These are phyloP conservation scores for Phytophthora chlamydospora DNA, from an alignment of 352 stramenopile genomes.

Conservation along the genomic window DNA sequence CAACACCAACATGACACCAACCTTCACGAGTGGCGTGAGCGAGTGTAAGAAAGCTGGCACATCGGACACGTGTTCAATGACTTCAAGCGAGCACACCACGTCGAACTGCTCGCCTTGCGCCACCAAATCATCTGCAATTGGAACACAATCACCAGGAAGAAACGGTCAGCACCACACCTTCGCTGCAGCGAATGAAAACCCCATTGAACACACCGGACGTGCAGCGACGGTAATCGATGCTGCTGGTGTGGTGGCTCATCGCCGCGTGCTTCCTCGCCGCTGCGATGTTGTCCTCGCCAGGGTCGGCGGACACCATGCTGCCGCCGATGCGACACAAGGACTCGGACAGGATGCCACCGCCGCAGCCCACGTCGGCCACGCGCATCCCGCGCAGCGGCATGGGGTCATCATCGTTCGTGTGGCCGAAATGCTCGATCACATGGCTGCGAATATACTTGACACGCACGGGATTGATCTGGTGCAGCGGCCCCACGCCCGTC, in stretches of 20 bases:
- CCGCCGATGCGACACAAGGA: constrained; percentile 79
- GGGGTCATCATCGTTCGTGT: constrained; percentile 50
- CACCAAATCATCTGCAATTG: constrained; percentile 69
- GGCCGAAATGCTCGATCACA: constrained; percentile 68
- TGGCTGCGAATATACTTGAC: constrained; percentile 86
- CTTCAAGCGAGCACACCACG: constrained; percentile 87
- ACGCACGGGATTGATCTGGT: constrained; percentile 85
- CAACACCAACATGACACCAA: constrained; percentile 23
- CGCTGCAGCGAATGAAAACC: background rate
- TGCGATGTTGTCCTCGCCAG: constrained; percentile 73
- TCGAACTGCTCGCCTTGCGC: constrained; percentile 74
- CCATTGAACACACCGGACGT: constrained; percentile 59
- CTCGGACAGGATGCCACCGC: constrained; percentile 86
- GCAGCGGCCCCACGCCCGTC: constrained; percentile 76
- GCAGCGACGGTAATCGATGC: constrained; percentile 84
- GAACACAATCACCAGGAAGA: background rate
- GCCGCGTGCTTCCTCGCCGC: constrained; percentile 69
- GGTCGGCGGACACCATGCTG: constrained; percentile 75
- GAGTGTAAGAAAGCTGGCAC: constrained; percentile 71
- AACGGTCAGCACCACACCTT: constrained; percentile 11
- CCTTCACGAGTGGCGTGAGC: constrained; percentile 83
- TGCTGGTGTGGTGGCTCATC: constrained; percentile 52
- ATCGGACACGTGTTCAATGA: constrained; percentile 85
- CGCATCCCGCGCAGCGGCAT: constrained; percentile 58
- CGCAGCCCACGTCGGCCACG: constrained; percentile 81